Conservation (phyloP, 2,329 filamentous ascomycete genomes). For the Aspergillus oerlinghausenensis region DNA sequence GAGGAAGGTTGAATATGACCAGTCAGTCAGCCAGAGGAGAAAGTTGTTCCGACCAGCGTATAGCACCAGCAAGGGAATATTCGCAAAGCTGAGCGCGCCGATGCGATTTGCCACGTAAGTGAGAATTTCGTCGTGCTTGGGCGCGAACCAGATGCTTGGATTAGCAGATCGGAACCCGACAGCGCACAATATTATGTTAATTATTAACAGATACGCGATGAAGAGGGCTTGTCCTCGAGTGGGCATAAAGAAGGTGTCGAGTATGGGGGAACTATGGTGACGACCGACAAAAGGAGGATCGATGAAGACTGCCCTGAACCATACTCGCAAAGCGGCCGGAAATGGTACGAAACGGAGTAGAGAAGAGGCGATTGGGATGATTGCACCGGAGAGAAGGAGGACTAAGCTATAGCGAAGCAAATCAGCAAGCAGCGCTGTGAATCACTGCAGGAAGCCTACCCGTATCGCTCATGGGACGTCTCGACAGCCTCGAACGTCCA, state of each 20-base stretch:
- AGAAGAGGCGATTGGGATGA: neutral
- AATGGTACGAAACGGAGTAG: neutral
- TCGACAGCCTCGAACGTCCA: neutral
- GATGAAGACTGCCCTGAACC: neutral
- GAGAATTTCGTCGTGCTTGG: constrained; percentile 22
- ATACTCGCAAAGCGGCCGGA: neutral
- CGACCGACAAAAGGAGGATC: neutral
- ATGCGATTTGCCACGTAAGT: constrained; percentile 25
- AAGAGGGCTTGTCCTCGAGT: constrained; percentile 1
- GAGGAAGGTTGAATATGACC: constrained; percentile 35
- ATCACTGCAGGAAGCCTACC: neutral
- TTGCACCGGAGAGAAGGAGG: neutral
- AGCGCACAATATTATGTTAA: constrained; percentile 1
- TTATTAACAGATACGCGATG: neutral
- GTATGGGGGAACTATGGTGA: neutral
- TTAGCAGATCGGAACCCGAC: neutral
- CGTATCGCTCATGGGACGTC: neutral
- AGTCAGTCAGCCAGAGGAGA: constrained; percentile 36
- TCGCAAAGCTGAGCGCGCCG: constrained; percentile 28
- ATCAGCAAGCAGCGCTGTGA: neutral
- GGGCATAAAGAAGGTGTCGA: constrained; percentile 2
- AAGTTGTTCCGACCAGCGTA: constrained; percentile 37
- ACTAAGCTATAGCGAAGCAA: neutral
- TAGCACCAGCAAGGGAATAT: constrained; percentile 28
- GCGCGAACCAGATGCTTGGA: constrained; percentile 6